A percentile compares a stretch with the other conserved stretches of the same genome.
phyloP scores from a whole-genome alignment of 306 rosid genomes.

The Lupinus albus region DNA sequence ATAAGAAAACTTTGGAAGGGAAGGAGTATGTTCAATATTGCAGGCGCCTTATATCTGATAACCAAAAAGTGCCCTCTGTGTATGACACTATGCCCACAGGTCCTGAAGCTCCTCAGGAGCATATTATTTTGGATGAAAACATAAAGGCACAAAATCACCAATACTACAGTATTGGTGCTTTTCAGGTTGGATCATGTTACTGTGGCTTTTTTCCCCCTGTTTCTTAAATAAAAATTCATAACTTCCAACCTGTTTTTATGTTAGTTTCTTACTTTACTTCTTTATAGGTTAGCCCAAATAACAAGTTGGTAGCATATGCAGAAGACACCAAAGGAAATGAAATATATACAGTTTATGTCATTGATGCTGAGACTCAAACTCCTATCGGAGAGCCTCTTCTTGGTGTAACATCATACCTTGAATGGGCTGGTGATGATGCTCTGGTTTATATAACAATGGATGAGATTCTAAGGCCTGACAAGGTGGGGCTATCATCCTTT shows the following conservation, averaged over 20 bases:
- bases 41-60: constrained; percentile 59
- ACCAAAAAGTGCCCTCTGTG: constrained; percentile 54
- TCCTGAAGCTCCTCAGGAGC: constrained; percentile 71
- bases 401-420: constrained; percentile 56
- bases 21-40: constrained; percentile 85
- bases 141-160: constrained; percentile 61
- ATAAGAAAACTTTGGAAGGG: constrained; percentile 63
- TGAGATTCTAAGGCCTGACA: constrained; percentile 81
- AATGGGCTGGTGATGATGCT: constrained; percentile 77
- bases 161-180: constrained; percentile 62
- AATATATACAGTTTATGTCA: constrained; percentile 74
- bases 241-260: neutral
- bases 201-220: neutral
- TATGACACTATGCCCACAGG: constrained; percentile 70
- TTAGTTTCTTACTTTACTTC: constrained; percentile 27
- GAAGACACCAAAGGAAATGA: constrained; percentile 94
- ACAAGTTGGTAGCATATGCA: constrained; percentile 81
- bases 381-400: constrained; percentile 63
- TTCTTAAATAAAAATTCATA: neutral
- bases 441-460: constrained; percentile 85
- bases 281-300: constrained; percentile 77
- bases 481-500: constrained; percentile 53
- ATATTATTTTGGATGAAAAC: constrained; percentile 86
- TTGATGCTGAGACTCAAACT: constrained; percentile 72
- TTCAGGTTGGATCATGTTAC: constrained; percentile 52